Evolutionary conservation across 352 stramenopile species (phyloP), one percentile per base, ranked within the genome.

Genomic region (Globisporangium lucens): DNA sequence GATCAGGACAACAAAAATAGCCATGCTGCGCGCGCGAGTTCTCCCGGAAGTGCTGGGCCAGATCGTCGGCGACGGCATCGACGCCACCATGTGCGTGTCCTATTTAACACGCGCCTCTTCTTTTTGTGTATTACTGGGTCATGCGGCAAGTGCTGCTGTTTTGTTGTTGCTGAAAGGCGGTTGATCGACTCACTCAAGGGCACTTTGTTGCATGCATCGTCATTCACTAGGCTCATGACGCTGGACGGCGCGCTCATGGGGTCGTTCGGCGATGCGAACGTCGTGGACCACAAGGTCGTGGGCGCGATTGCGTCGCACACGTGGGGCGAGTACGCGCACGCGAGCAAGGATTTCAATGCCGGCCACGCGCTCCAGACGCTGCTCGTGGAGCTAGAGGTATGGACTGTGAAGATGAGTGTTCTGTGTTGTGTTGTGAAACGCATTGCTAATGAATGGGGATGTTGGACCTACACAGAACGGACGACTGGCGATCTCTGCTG

Each of bases 211-310:
- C 24, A 1, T 56, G 12, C 46, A 27, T 20, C n/a, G n/a, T 36
- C 30, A 17, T 41, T 22, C 24, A 4, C 9, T 65, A 94, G 87
- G 76, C 75, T 96, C 17, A 82, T 91, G 86, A 96, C 88, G 36
- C 70, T 94, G 36, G 88, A 96, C 56, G 88, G 88, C 22, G 85
- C 88, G n/a, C 76, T 96, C 59, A 87, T 96, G 67, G 83, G 88
- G 10, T 85, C 86, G 12, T 85, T 91, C 9, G 85, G 88, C 6
- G 71, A 78, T 58, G 78, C 67, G 59, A 80, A 83, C 7, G 60
- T 63, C 27, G 75, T 90, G 22, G 89, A 96, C 61, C 78, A 90
- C 74, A 96, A 96, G 59, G 89, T 96, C 41, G 82, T 96, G 53
- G 89, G 85, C 53, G 89, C 89, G 27, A 94, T 96, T 65, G 85